These are phyloP conservation scores for Middelhovenomyces tepae DNA, from an alignment of 805 yeast species.

Conservation along the genomic window DNA sequence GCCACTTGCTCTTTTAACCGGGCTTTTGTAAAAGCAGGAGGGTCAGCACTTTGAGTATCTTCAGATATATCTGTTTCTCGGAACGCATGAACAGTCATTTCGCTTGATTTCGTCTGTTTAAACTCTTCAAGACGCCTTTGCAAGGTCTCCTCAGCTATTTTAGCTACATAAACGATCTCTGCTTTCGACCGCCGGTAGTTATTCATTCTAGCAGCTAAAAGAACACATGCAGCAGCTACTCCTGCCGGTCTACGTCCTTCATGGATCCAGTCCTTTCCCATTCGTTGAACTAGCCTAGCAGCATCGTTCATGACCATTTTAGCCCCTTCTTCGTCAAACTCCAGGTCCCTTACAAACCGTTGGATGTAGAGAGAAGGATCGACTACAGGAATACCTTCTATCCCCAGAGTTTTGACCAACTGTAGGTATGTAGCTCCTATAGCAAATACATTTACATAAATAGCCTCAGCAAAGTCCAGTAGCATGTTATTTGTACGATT, in stretches of 20 bases:
- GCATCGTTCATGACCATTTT: constrained; percentile 83
- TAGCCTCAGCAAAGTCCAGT: constrained; percentile 84
- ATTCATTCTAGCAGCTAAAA: constrained; percentile 95
- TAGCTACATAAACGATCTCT: constrained; percentile 91
- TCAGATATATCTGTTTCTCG: constrained; percentile 39
- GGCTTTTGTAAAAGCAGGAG: constrained; percentile 74
- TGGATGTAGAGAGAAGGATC: constrained; percentile 93
- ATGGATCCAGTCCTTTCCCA: constrained; percentile 92
- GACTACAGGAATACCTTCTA: constrained; percentile 71
- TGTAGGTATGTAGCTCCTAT: constrained; percentile 94
- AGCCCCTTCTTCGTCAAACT: constrained; percentile 54
- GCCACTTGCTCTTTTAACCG: constrained; percentile 39
- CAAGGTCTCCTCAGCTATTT: constrained; percentile 88
- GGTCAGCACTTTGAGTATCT: constrained; percentile 48
- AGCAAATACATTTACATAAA: constrained; percentile 86
- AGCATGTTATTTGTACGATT: constrained; percentile 90
- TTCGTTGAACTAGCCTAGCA: constrained; percentile 71
- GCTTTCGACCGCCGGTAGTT: constrained; percentile 85
- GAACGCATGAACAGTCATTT: constrained; percentile 63
- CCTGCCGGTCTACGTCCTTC: constrained; percentile 99
- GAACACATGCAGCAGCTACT: constrained; percentile 90
- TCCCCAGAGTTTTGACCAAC: constrained; percentile 78
- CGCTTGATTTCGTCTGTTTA: constrained; percentile 64
- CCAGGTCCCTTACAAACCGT: constrained; percentile 83
- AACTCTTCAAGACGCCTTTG: constrained; percentile 88